Evolutionary conservation across 192 early-diverging fungal genomes (phyloP).

Genomic region (Coemansia sp.): DNA sequence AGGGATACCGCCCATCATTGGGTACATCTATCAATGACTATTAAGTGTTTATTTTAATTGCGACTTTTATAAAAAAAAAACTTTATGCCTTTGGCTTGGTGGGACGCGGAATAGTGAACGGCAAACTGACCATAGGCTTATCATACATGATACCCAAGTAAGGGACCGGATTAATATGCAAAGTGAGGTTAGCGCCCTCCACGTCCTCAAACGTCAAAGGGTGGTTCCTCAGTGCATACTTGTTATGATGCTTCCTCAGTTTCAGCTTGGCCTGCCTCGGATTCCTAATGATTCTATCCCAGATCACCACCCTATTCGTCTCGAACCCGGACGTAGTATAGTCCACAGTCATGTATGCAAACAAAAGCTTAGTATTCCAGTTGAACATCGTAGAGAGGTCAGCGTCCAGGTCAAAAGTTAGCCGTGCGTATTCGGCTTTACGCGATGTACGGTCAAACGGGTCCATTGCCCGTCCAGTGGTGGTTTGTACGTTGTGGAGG

Average conservation of each 20-base stretch:
- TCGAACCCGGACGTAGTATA: slow-evolving; percentile 23
- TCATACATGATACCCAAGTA: slow-evolving; percentile 55
- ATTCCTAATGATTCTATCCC: slow-evolving; percentile 49
- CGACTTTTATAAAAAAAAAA: no score
- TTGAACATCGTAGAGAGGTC: slow-evolving; percentile 52
- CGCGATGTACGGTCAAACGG: slow-evolving; percentile 37
- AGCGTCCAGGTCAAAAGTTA: slow-evolving; percentile 52
- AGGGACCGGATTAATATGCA: slow-evolving; percentile 50
- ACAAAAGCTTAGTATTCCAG: slow-evolving; percentile 56
- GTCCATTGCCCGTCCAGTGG: slow-evolving; percentile 43
- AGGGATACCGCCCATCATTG: slow-evolving; percentile 36
- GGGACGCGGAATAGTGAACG: slow-evolving; percentile 32
- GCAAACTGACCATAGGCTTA: slow-evolving; percentile 32
- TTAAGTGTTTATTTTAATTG: slow-evolving; percentile 2
- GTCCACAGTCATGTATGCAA: slow-evolving; percentile 48
- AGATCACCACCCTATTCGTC: slow-evolving; percentile 45
- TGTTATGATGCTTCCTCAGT: slow-evolving; percentile 50
- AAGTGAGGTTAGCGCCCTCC: slow-evolving; percentile 41
- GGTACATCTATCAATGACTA: slow-evolving; percentile 36
- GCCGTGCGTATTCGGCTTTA: slow-evolving; percentile 40
- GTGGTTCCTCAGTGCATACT: slow-evolving; percentile 48
- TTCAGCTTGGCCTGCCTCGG: slow-evolving; percentile 42
- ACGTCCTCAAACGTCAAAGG: slow-evolving; percentile 37
- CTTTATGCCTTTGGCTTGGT: not conserved
- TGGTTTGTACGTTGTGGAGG: slow-evolving; percentile 41